phyloP scores from a whole-genome alignment of 345 rosid genomes.

The Eucalyptus paniculata region DNA sequence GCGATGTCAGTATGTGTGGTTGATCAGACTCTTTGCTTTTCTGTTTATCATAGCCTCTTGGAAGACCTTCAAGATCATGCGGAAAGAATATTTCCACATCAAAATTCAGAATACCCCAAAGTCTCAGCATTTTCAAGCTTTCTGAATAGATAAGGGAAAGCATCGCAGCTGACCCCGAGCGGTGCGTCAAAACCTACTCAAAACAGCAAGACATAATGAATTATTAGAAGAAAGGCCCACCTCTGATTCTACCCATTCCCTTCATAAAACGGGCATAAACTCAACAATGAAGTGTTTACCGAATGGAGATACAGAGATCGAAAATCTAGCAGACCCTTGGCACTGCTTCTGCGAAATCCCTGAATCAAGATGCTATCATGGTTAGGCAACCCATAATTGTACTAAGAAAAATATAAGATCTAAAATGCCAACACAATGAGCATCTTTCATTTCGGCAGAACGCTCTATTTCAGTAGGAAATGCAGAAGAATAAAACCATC shows the following conservation, averaged over 20 bases:
- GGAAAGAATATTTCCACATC: conserved; percentile 56
- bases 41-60: conserved; percentile 51
- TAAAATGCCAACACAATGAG: not conserved
- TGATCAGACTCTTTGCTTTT: conserved; percentile 51
- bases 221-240: not conserved
- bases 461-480: not conserved
- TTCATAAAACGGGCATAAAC: not conserved
- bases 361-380: not conserved
- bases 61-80: conserved; percentile 33
- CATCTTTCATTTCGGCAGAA: not conserved
- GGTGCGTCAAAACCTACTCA: conserved; percentile 51
- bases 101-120: conserved; percentile 44
- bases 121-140: conserved; percentile 48
- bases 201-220: not conserved
- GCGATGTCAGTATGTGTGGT: conserved; percentile 35
- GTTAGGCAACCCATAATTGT: not conserved
- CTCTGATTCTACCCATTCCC: not conserved
- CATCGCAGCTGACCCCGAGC: conserved; percentile 49
- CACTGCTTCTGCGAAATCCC: conserved; percentile 40
- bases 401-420: not conserved
- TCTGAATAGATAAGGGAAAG: conserved; percentile 47
- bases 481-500: not conserved
- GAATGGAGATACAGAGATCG: conserved; percentile 49
- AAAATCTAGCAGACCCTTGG: conserved; percentile 19
- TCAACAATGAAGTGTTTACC: conserved; percentile 9